Evolutionary conservation across 495 filamentous ascomycete species (phyloP).

Genomic region (Thermothielavioides terrestris): DNA sequence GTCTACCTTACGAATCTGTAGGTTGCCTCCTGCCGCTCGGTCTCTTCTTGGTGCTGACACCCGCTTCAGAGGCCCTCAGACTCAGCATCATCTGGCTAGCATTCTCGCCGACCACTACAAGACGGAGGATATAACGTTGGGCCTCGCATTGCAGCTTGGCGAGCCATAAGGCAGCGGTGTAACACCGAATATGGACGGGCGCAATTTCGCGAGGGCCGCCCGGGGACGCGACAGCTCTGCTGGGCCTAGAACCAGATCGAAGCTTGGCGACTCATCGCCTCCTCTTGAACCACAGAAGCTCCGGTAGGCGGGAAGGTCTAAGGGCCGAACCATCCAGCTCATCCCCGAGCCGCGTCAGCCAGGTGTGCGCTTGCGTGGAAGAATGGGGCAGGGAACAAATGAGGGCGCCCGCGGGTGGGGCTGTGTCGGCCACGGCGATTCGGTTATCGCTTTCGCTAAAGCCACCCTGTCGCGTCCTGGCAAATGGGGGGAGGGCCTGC

Average conservation of each 20-base stretch:
- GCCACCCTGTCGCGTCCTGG: neutral
- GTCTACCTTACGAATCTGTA: conserved; percentile 91
- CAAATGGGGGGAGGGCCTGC: conserved; percentile 10
- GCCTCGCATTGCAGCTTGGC: conserved; percentile 39
- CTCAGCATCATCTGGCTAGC: conserved; percentile 69
- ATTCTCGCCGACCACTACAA: conserved; percentile 83
- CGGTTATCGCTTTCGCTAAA: conserved; percentile 6
- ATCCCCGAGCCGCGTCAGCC: conserved; percentile 23
- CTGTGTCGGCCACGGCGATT: conserved; percentile 17
- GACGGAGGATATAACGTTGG: conserved; percentile 69
- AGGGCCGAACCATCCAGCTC: conserved; percentile 6
- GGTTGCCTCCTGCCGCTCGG: conserved; percentile 28
- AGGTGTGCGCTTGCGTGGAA: conserved; percentile 13
- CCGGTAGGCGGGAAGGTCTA: no score
- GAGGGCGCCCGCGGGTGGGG: conserved; percentile 7
- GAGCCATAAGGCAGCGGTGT: conserved; percentile 2
- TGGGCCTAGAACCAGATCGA: conserved; percentile 8
- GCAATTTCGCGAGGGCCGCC: no score
- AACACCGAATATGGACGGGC: no score
- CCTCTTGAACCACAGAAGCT: neutral
- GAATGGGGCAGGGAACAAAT: conserved; percentile 11
- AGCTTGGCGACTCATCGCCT: conserved; percentile 1
- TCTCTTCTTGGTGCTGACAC: conserved; percentile 22
- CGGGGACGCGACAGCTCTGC: conserved; percentile 13
- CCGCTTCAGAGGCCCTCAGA: conserved; percentile 59